Base-by-base conservation (phyloP, 2,329 filamentous ascomycete genomes). In the Torrubiella hemipterigena region DNA sequence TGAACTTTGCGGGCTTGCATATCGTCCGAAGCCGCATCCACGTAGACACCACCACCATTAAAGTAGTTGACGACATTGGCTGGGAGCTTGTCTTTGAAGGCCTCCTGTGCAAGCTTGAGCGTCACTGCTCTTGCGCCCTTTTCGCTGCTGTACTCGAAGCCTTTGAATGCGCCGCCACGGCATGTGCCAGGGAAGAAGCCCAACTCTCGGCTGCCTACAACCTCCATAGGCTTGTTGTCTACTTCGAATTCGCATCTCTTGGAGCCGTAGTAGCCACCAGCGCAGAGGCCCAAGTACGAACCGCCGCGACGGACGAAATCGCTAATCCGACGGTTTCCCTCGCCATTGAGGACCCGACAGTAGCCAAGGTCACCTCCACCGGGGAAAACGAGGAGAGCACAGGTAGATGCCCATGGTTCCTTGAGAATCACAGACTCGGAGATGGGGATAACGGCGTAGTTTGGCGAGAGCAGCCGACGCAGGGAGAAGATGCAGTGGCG, bases 311-410 rank as follows among this genome's bases (percentile, higher is more conserved):
- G 81, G 30, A 98, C 84, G 48, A 81, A 98, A 42, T 89, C 79
- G 33, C 69, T 64, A 52, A 98, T 95, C 41, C 73, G 71, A 21
- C 80, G 70, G 54, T 96, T 98, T 2, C 89, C 91, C 31, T 76
- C 67, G 21, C 91, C 91, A 52, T 96, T 91, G 40, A 98, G 69
- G 3, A 75, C 77, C 17, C 81, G 77, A 54, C 87, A 93, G 55
- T 95, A 98, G 30, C 81, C 84, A 31, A 93, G 66, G 50, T 98
- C 91, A n/a, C 84, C 89, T 19, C 91, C 91, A 15, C 91, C 91
- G 2, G 91, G 91, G 31, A 98, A 75, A 3, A 96, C 87, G 6
- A 98, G 69, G 8, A 96, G 69, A 1, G 86, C 85, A 52, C 89
- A 96, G 3, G 84, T 81, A 4, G 80, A 63, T 2, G 76, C 69